These are phyloP conservation scores for Stephanodiscus triporus DNA, from an alignment of 108 stramenopile species.

Conservation along the genomic window DNA sequence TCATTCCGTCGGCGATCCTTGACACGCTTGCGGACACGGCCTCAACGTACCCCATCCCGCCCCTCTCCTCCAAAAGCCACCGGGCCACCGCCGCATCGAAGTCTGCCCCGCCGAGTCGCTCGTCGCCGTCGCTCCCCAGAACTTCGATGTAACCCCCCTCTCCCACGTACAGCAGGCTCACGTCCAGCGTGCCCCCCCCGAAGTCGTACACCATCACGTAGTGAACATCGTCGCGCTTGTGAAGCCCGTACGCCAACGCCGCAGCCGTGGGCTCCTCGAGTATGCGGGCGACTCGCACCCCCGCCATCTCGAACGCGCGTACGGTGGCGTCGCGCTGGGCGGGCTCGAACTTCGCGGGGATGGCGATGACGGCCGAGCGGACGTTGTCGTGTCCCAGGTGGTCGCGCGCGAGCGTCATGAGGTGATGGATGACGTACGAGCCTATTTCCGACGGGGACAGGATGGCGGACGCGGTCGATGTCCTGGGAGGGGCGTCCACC, in stretches of 20 bases:
- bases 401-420: slow-evolving; percentile 65
- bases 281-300: slow-evolving; percentile 83
- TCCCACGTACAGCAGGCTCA: slow-evolving; percentile 88
- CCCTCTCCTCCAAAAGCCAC: slow-evolving; percentile 41
- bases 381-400: slow-evolving; percentile 92
- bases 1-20: slow-evolving; percentile 24
- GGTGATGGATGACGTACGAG: slow-evolving; percentile 74
- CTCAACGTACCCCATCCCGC: slow-evolving; percentile 27
- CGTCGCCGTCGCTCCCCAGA: slow-evolving; percentile 92
- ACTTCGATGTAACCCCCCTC: slow-evolving; percentile 94
- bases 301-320: slow-evolving; percentile 80
- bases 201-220: slow-evolving; percentile 98
- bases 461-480: slow-evolving; percentile 6
- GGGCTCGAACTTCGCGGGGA: slow-evolving; percentile 95
- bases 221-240: slow-evolving; percentile 91
- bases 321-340: slow-evolving; percentile 83
- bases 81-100: slow-evolving; percentile 91
- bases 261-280: slow-evolving; percentile 96
- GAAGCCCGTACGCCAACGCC: slow-evolving; percentile 95
- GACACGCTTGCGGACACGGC: slow-evolving; percentile 31
- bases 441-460: slow-evolving; percentile 81
- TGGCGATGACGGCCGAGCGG: slow-evolving; percentile 91
- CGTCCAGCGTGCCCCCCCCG: slow-evolving; percentile 97
- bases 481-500: no score
- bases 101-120: slow-evolving; percentile 87